These are phyloP conservation scores for Barnettozyma sp. DNA, from an alignment of 805 yeast genomes.

Conservation along the genomic window DNA sequence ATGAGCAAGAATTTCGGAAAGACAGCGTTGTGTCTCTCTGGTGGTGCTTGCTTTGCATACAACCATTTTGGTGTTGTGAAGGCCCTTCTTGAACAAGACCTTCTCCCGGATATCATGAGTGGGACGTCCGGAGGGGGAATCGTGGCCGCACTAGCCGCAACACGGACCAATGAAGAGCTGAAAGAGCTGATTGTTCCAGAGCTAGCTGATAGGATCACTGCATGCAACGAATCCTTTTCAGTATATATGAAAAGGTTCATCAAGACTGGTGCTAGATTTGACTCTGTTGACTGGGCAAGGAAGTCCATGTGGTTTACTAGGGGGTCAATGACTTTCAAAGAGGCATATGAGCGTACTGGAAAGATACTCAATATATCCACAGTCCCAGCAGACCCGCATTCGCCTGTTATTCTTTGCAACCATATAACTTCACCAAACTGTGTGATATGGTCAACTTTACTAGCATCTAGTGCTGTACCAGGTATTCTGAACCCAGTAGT, in stretches of 20 bases:
- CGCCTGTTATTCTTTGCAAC: slow-evolving; percentile 74
- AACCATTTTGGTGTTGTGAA: slow-evolving; percentile 72
- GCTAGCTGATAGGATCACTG: slow-evolving; percentile 56
- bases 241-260: slow-evolving; percentile 61
- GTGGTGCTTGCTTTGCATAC: slow-evolving; percentile 76
- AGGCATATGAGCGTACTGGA: slow-evolving; percentile 63
- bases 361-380: slow-evolving; percentile 65
- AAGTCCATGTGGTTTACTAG: slow-evolving; percentile 62
- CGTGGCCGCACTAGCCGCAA: slow-evolving; percentile 65
- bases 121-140: slow-evolving; percentile 83
- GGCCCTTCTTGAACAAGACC: slow-evolving; percentile 60
- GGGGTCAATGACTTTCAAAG: slow-evolving; percentile 68
- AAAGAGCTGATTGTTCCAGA: slow-evolving; percentile 46
- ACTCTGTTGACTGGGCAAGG: slow-evolving; percentile 66
- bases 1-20: slow-evolving; percentile 62
- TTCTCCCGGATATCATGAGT: slow-evolving; percentile 59
- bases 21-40: slow-evolving; percentile 65
- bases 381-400: slow-evolving; percentile 75
- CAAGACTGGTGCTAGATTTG: slow-evolving; percentile 74
- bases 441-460: slow-evolving; percentile 70
- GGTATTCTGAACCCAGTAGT: slow-evolving; percentile 77
- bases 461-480: slow-evolving; percentile 80
- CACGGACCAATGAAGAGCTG: slow-evolving; percentile 64
- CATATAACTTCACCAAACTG: slow-evolving; percentile 74
- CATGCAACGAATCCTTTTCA: slow-evolving; percentile 57